Evolutionary conservation across 176 grass and related monocot species (phyloP).

Genomic region (Triticum timopheevii): DNA sequence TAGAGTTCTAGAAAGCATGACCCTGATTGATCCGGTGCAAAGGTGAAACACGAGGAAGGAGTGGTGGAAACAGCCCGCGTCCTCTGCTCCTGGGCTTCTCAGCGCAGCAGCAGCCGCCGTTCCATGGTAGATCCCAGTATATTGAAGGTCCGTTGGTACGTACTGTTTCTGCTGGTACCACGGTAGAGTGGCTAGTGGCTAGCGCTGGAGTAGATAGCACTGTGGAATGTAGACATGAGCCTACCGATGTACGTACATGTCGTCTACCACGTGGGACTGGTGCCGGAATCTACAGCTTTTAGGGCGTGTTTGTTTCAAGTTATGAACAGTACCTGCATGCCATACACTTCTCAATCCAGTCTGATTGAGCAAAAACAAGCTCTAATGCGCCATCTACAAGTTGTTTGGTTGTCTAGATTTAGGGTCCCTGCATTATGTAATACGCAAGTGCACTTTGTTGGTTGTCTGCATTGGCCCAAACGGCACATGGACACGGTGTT

Average conservation of each 20-base stretch:
- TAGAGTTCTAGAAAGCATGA: too few species aligned
- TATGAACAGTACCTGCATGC: too few species aligned
- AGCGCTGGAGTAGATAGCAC: background rate
- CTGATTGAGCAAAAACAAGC: too few species aligned
- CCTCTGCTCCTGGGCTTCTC: background rate
- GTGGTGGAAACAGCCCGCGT: background rate
- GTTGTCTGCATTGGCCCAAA: too few species aligned
- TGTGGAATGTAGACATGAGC: background rate
- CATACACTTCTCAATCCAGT: too few species aligned
- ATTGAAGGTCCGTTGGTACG: background rate
- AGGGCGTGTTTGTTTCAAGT: too few species aligned
- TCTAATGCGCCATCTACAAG: too few species aligned
- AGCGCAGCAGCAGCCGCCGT: background rate
- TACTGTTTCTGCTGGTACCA: background rate
- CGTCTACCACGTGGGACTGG: background rate
- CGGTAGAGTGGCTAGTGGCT: background rate
- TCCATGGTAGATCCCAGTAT: constrained; percentile 26
- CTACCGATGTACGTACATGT: background rate
- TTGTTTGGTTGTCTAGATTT: too few species aligned
- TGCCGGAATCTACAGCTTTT: background rate
- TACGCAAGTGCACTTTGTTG: too few species aligned
- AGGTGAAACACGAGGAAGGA: background rate
- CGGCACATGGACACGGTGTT: too few species aligned
- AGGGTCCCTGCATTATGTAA: too few species aligned
- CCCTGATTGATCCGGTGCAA: background rate